These are phyloP conservation scores for Rubroshorea leprosula DNA, from an alignment of 345 rosid genomes.

Conservation along the genomic window DNA sequence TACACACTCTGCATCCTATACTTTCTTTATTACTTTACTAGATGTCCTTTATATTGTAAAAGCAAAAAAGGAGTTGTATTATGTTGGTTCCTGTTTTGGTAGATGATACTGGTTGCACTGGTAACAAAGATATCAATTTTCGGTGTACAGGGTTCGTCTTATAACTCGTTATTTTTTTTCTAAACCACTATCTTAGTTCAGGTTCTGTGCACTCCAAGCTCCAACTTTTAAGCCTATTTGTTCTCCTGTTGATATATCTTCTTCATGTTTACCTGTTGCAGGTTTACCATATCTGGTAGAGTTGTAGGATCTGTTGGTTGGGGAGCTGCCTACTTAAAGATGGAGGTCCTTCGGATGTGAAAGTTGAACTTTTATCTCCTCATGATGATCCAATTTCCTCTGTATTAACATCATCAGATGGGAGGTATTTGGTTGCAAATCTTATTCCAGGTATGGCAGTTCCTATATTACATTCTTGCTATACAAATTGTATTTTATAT, in stretches of 20 bases:
- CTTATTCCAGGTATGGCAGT: conserved; percentile 65
- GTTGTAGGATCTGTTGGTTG: conserved; percentile 92
- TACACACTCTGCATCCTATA: background rate
- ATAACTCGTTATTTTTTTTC: conserved; percentile 10
- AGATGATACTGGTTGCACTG: conserved; percentile 78
- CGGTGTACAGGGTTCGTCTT: conserved; percentile 77
- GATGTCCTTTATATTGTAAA: too few species aligned
- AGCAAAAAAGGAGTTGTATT: conserved; percentile 5
- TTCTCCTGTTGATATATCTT: conserved; percentile 7
- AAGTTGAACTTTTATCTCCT: conserved; percentile 66
- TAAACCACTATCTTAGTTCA: background rate
- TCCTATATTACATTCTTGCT: background rate
- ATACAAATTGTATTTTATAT: background rate
- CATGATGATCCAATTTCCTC: conserved; percentile 59
- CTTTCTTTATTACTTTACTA: too few species aligned
- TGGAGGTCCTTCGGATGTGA: conserved; percentile 82
- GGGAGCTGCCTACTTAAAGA: conserved; percentile 64
- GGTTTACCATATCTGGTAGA: conserved; percentile 80
- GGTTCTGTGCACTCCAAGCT: conserved; percentile 5
- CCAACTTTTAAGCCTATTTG: conserved; percentile 1
- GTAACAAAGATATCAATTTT: conserved; percentile 80
- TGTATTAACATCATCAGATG: conserved; percentile 55
- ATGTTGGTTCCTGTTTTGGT: conserved; percentile 63
- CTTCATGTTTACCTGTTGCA: conserved; percentile 24
- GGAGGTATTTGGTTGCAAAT: conserved; percentile 71